Evolutionary conservation across 2,329 filamentous ascomycete species (phyloP), one percentile per base, ranked within the genome.

Genomic region (Eutypa lata): DNA sequence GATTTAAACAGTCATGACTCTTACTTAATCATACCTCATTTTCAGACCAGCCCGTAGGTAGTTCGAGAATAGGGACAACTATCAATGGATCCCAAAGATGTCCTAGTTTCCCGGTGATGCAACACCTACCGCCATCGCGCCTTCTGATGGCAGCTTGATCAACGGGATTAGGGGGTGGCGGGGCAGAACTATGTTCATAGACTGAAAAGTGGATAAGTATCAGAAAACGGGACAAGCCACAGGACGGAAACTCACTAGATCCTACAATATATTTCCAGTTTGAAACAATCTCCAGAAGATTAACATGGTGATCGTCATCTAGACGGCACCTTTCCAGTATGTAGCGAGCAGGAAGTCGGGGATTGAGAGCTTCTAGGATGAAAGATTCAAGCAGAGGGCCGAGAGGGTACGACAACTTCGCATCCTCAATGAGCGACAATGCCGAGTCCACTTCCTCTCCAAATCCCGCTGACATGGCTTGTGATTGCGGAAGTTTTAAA

Each of bases 241-340:
- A 38, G 47, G 43, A 3, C 8, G 24, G n/a, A 19, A 45, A 50
- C 54, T 54, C 52, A 65, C 65, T 47, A 2, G 60, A 61, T 49
- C 64, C 61, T 19, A 66, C 48, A 26, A 68, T 62, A 26, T 61
- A 64, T 16, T 49, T 56, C 65, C 65, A 68, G 51, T 64, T 58
- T 16, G 53, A 54, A 16, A 62, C 49, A 5, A 57, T 24, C 16
- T 51, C n/a, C 35, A 38, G 16, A 14, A 51, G 38, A 24, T 46
- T 19, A 42, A 44, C 22, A 51, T 50, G 24, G 48, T 47, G 22
- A 48, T 35, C 10, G 19, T 33, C 11, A 59, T 31, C 24, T 51
- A 47, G 35, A 16, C n/a, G 35, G n/a, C 35, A 42, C 43, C 18
- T 38, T 48, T 50, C 21, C 16, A 38, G n/a, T 38, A 54, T 50